Base-by-base conservation (phyloP, 2,329 filamentous ascomycete genomes). In the Botrytis elliptica region DNA sequence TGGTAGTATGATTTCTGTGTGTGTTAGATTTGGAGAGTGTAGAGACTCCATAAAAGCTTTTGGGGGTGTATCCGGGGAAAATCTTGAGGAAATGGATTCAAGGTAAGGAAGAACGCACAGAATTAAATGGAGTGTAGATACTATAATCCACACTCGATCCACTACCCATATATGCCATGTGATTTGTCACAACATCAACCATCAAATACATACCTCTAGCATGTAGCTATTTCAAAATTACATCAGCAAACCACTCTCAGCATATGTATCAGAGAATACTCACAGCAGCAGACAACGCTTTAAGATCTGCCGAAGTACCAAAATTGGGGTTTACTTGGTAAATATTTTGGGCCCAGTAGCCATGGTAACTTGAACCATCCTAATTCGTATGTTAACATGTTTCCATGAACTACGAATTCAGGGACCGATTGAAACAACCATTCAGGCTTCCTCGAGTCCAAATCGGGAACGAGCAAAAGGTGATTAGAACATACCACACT, bases 101-200 rank as follows among this genome's bases (percentile, higher is more conserved):
- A 29, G n/a, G n/a, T 29, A 29, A 29, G 4, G 6, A 16, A 40
- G 7, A 4, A 71, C 77, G 38, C 71, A 79, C 77, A 22, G 79
- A 77, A 74, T 84, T 80, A 79, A 85, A 85, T 9, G 83, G 83
- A 8, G 76, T 81, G 74, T 84, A 84, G 36, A 79, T 76, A 40
- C 76, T 80, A 57, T 81, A 82, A 42, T 82, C 81, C 60, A 83
- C 81, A 76, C 83, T 82, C 67, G 81, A 82, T 20, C 75, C 78
- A 65, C 75, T 77, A 4, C 77, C 79, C 25, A 76, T 33, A 71
- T 78, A 79, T 40, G 79, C 83, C 81, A 84, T 83, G 73, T 87
- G 85, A 78, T 87, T 87, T 55, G 85, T 83, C 16, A 87, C 86
- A 4, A 86, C 83, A 74, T 88, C 86, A 67, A 86, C 82, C 86